These are phyloP conservation scores for Penicillium crustosum DNA, from an alignment of 2,329 filamentous ascomycete genomes.

Conservation along the genomic window DNA sequence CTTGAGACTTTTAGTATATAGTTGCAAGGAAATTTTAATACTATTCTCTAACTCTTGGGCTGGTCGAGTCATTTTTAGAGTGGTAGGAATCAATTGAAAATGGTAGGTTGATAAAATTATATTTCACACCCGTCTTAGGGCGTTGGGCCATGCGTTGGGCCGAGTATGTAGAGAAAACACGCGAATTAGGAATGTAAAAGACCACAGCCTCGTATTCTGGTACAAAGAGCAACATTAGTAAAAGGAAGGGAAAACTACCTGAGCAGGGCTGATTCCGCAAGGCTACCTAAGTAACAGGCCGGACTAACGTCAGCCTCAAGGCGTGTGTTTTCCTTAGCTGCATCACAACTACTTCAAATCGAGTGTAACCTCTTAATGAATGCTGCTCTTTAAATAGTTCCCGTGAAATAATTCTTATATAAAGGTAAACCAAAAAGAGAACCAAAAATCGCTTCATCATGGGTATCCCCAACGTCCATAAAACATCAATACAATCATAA, in stretches of 20 bases:
- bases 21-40: no score
- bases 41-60: no score
- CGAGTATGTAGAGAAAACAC: background rate
- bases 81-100: no score
- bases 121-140: no score
- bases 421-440: background rate
- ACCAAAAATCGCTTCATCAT: constrained; percentile 1
- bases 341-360: background rate
- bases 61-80: no score
- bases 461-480: constrained; percentile 13
- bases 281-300: background rate
- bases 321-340: background rate
- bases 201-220: background rate
- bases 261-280: background rate
- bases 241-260: background rate
- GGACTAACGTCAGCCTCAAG: background rate
- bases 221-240: background rate
- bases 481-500: constrained; percentile 6
- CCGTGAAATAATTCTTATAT: background rate
- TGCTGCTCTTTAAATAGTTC: background rate
- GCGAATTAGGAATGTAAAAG: background rate
- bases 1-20: no score
- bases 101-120: no score
- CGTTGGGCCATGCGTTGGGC: no score
- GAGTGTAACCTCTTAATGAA: background rate